A percentile compares a stretch with the other conserved stretches of the same genome.
These are phyloP conservation scores for Huntiella moniliformis DNA, from an alignment of 2,329 filamentous ascomycete genomes.

Conservation along the genomic window DNA sequence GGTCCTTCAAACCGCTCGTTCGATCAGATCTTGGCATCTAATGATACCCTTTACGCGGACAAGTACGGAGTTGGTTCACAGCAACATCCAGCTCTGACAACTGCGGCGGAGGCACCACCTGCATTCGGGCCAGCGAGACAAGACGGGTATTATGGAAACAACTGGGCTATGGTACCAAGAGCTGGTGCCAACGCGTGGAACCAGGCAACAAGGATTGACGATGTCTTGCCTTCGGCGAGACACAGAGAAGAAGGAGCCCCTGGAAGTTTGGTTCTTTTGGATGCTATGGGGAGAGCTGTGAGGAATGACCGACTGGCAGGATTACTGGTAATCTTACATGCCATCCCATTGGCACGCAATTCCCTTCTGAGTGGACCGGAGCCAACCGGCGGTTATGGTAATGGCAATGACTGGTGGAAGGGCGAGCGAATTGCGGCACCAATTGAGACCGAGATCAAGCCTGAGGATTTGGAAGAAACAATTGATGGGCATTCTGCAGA, in stretches of 20 bases:
- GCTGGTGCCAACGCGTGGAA: not conserved
- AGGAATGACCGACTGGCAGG: slow-evolving; percentile 29
- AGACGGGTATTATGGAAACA: slow-evolving; percentile 31
- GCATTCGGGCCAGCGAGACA: slow-evolving; percentile 41
- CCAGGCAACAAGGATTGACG: not conserved
- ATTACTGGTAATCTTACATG: slow-evolving; percentile 38
- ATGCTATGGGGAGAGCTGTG: slow-evolving; percentile 14
- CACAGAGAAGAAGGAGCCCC: slow-evolving; percentile 21
- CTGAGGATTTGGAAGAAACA: not conserved
- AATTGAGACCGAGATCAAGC: not conserved
- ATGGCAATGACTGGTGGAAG: slow-evolving; percentile 42
- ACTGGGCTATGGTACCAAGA: slow-evolving; percentile 39
- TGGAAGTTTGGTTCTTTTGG: slow-evolving; percentile 28
- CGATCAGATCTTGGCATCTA: no score
- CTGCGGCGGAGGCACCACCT: not conserved
- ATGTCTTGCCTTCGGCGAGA: slow-evolving; percentile 11
- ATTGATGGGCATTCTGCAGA: not conserved
- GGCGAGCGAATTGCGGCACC: slow-evolving; percentile 19
- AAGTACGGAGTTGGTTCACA: no score
- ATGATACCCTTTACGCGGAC: no score
- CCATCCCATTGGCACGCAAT: slow-evolving; percentile 40
- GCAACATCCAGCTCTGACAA: no score
- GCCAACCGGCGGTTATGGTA: slow-evolving; percentile 30
- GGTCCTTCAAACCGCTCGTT: no score
- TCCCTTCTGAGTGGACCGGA: slow-evolving; percentile 27